Conservation (phyloP, 2,329 filamentous ascomycete species). For the Talaromyces islandicus region DNA sequence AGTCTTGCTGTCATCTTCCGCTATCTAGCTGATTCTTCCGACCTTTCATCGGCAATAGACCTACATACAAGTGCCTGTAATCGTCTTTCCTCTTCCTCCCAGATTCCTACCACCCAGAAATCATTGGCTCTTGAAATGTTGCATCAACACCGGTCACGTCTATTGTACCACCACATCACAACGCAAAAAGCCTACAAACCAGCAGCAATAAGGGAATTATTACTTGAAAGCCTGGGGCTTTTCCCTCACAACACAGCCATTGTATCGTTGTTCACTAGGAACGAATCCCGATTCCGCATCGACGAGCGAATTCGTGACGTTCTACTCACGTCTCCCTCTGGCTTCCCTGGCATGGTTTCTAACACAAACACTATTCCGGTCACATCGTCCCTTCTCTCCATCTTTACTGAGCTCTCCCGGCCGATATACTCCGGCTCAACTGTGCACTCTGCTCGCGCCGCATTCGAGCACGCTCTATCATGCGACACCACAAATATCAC, state of each 20-base stretch:
- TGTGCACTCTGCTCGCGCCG: constrained; percentile 47
- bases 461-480: constrained; percentile 50
- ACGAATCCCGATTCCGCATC: constrained; percentile 65
- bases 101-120: constrained; percentile 23
- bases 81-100: constrained; percentile 37
- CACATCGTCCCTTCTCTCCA: constrained; percentile 49
- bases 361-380: constrained; percentile 25
- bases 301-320: constrained; percentile 70
- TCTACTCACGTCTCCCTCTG: constrained; percentile 39
- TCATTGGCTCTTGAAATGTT: constrained; percentile 50
- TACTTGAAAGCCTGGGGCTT: constrained; percentile 53
- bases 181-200: constrained; percentile 63
- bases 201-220: constrained; percentile 54
- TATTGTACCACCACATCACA: constrained; percentile 62
- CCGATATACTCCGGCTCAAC: constrained; percentile 41
- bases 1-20: constrained; percentile 60
- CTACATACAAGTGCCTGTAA: constrained; percentile 39
- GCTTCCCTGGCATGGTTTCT: not conserved
- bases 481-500: constrained; percentile 9
- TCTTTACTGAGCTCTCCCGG: constrained; percentile 49
- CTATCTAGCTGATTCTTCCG: constrained; percentile 52
- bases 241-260: constrained; percentile 77
- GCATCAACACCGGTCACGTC: constrained; percentile 60
- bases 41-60: constrained; percentile 32
- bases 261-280: constrained; percentile 65